These are phyloP conservation scores for Endogone sp. DNA, from an alignment of 192 early-diverging fungal species.

Conservation along the genomic window DNA sequence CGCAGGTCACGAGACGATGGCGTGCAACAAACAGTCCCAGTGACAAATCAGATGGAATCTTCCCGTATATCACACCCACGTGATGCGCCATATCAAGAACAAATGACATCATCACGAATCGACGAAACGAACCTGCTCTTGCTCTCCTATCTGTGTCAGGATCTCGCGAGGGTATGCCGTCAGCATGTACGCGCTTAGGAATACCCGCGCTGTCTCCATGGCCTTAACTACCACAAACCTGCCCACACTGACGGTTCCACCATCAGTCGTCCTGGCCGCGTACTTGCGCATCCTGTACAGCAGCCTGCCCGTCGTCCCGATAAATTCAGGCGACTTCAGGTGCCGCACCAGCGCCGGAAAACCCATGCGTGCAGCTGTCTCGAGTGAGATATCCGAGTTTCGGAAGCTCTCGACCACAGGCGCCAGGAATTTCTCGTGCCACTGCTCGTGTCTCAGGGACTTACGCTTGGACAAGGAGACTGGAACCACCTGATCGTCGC, in stretches of 20 bases:
- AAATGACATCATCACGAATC: conserved; percentile 3
- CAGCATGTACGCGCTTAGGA: conserved; percentile 72
- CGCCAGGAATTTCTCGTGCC: neutral
- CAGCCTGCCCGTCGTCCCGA: neutral
- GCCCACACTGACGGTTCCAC: neutral
- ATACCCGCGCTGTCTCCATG: conserved; percentile 39
- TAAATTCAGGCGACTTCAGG: neutral
- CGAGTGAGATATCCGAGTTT: neutral
- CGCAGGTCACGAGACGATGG: neutral
- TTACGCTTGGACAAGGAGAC: no score
- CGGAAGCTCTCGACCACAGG: neutral
- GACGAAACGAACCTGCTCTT: conserved; percentile 46
- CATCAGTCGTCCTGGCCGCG: neutral
- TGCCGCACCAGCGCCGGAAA: neutral
- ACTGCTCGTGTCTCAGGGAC: neutral
- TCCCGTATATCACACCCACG: neutral
- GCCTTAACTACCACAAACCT: neutral
- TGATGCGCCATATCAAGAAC: conserved; percentile 2
- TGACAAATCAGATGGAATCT: neutral
- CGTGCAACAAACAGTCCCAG: neutral
- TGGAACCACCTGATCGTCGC: neutral
- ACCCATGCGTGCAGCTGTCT: neutral
- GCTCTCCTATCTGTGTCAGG: conserved; percentile 42
- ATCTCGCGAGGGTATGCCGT: conserved; percentile 59
- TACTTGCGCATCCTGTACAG: neutral